Evolutionary conservation across 306 rosid genomes (phyloP).

Genomic region (Cicer yamashitae): DNA sequence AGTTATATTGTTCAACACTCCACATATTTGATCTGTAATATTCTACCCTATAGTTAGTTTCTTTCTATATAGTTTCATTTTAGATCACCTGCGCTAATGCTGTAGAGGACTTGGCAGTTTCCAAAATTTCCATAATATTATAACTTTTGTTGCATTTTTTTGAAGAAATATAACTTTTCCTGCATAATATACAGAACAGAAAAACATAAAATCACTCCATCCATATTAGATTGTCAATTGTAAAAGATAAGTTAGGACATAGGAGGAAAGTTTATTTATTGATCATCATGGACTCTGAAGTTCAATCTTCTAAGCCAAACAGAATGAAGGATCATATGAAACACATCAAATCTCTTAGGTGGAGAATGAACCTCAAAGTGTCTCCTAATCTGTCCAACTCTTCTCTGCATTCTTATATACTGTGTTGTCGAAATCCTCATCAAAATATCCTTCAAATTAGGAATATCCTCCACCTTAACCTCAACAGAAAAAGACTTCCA

Average conservation of each 20-base stretch:
- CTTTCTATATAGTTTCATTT: too few species aligned
- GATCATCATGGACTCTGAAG: conserved; percentile 54
- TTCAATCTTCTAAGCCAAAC: conserved; percentile 90
- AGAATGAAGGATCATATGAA: conserved; percentile 94
- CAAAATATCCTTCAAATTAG: conserved; percentile 73
- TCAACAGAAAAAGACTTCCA: conserved; percentile 84
- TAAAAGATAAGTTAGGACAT: not conserved
- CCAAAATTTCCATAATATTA: not conserved
- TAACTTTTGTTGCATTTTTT: too few species aligned
- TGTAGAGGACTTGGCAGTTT: not conserved
- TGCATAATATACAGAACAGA: conserved; percentile 12
- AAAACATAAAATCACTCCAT: not conserved
- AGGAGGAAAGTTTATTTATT: not conserved
- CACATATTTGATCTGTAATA: too few species aligned
- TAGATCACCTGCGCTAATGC: not conserved
- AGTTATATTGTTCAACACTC: too few species aligned
- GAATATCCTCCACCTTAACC: conserved; percentile 66
- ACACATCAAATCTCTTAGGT: conserved; percentile 75
- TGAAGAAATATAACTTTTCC: not conserved
- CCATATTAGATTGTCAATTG: not conserved
- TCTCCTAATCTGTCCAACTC: conserved; percentile 65
- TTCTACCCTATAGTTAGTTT: too few species aligned
- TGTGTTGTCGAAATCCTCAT: conserved; percentile 56
- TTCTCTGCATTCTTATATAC: conserved; percentile 76
- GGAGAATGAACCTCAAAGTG: conserved; percentile 85